These are phyloP conservation scores for Ilyonectria robusta DNA, from an alignment of 2,329 filamentous ascomycete genomes.

Conservation along the genomic window DNA sequence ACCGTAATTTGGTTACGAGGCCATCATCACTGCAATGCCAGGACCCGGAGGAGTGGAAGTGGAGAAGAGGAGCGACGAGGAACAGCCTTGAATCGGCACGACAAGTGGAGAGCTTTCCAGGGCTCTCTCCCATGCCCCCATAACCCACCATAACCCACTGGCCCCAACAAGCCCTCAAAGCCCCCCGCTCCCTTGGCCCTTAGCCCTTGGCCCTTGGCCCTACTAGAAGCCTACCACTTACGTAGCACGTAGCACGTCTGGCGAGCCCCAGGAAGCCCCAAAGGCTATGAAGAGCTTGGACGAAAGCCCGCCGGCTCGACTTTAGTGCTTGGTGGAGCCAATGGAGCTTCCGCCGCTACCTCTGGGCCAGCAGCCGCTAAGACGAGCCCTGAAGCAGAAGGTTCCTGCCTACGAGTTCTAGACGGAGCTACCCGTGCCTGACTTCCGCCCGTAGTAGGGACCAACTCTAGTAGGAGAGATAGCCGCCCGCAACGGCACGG, in stretches of 20 bases:
- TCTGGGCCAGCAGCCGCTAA: neutral
- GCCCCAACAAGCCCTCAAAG: neutral
- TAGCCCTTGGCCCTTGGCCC: neutral
- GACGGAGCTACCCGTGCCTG: neutral
- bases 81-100: constrained; percentile 16
- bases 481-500: neutral
- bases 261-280: neutral
- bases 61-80: constrained; percentile 11
- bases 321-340: neutral
- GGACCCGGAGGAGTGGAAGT: constrained; percentile 29
- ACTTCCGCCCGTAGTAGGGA: neutral
- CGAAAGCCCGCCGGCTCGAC: neutral
- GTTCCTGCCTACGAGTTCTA: constrained; percentile 5
- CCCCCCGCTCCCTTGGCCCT: neutral
- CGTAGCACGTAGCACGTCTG: neutral
- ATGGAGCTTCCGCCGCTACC: neutral
- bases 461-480: neutral
- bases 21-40: constrained; percentile 21
- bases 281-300: neutral
- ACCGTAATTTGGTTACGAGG: constrained; percentile 14
- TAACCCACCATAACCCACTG: neutral
- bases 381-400: neutral
- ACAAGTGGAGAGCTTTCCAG: neutral
- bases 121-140: neutral
- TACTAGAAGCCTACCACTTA: neutral